Percentiles rank a stretch among this genome's conserved stretches.
Evolutionary conservation across 495 filamentous ascomycete genomes (phyloP).

Genomic region (Penicillium steckii): DNA sequence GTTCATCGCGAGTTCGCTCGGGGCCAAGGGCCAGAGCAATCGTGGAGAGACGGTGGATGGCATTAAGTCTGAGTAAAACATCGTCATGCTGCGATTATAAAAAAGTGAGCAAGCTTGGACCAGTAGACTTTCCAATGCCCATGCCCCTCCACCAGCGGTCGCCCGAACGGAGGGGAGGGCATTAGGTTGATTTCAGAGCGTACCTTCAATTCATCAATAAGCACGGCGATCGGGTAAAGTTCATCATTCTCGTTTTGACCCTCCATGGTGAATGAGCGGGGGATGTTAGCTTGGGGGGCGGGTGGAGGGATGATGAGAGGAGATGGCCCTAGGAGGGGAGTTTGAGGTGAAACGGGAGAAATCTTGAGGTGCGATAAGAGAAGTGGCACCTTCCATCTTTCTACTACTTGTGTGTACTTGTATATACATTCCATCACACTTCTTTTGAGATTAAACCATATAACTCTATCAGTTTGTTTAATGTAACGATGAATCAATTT

Average conservation of each 20-base stretch:
- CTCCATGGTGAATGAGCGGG: constrained; percentile 56
- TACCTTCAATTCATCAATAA: constrained; percentile 99
- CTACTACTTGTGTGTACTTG: too few species aligned
- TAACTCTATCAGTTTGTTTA: too few species aligned
- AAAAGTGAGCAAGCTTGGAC: constrained; percentile 22
- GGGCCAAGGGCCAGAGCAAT: constrained; percentile 94
- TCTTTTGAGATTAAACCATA: too few species aligned
- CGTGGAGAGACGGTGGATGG: constrained; percentile 95
- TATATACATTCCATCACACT: too few species aligned
- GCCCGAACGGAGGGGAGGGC: constrained; percentile 10
- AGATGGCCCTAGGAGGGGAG: too few species aligned
- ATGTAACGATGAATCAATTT: too few species aligned
- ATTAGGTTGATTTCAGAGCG: constrained; percentile 11
- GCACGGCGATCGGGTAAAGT: constrained; percentile 97
- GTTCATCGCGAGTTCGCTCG: constrained; percentile 93
- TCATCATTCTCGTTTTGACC: constrained; percentile 81
- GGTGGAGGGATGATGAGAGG: too few species aligned
- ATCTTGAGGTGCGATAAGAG: too few species aligned
- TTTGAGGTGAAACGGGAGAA: too few species aligned
- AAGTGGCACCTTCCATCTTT: too few species aligned
- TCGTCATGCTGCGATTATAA: constrained; percentile 77
- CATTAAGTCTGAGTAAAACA: constrained; percentile 94
- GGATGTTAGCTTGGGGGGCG: too few species aligned
- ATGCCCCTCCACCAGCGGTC: constrained; percentile 3
- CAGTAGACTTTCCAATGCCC: constrained; percentile 1